Conservation (phyloP, 306 rosid genomes). For the Prunus padus region DNA sequence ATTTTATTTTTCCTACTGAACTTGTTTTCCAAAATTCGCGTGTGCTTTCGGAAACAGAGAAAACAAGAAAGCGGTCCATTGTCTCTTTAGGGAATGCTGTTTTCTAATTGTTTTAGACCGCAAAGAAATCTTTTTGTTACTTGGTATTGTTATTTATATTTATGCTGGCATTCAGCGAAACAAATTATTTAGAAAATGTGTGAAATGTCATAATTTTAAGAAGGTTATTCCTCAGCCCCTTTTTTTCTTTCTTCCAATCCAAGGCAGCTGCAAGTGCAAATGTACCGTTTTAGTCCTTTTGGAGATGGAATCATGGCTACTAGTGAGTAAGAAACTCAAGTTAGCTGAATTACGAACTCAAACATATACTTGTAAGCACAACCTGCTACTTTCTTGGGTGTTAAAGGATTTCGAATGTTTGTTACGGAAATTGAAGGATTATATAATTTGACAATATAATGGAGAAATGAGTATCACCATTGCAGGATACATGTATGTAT, state of each 20-base stretch:
- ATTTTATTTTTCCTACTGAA: not conserved
- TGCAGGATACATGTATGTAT: not conserved
- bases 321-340: not conserved
- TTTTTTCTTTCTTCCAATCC: too few species aligned
- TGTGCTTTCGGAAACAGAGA: too few species aligned
- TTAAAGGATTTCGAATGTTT: not conserved
- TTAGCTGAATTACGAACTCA: not conserved
- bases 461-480: not conserved
- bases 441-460: not conserved
- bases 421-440: not conserved
- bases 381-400: not conserved
- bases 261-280: too few species aligned
- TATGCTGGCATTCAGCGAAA: not conserved
- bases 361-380: not conserved
- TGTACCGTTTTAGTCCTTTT: too few species aligned
- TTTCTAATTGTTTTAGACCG: too few species aligned
- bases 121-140: not conserved
- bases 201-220: not conserved
- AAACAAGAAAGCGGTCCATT: too few species aligned
- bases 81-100: not conserved
- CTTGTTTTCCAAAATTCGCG: not conserved
- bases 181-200: not conserved
- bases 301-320: too few species aligned
- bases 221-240: not conserved
- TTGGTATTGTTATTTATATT: not conserved